phyloP scores from a whole-genome alignment of 306 rosid species.

The Alnus rubra region DNA sequence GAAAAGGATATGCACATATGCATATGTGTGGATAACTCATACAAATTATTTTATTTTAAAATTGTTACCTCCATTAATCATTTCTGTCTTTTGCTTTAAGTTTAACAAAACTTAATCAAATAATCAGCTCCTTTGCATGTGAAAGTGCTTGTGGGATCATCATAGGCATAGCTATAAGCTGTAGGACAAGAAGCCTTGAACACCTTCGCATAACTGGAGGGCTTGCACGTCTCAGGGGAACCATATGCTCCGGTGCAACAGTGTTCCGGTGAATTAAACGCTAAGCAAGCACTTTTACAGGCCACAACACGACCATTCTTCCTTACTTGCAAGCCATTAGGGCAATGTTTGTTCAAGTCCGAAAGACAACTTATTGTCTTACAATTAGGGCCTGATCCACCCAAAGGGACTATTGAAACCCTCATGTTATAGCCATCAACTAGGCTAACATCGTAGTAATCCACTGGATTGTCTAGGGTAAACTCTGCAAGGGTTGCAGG shows the following conservation, averaged over 20 bases:
- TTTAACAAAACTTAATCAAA: conserved; percentile 56
- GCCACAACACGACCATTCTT: conserved; percentile 38
- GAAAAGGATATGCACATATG: too few species aligned
- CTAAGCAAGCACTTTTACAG: conserved; percentile 60
- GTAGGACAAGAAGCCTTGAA: conserved; percentile 62
- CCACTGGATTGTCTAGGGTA: conserved; percentile 54
- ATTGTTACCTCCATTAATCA: too few species aligned
- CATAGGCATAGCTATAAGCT: conserved; percentile 69
- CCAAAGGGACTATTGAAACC: conserved; percentile 41
- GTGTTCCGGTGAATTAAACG: conserved; percentile 16
- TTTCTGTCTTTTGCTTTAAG: neutral
- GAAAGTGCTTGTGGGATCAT: conserved; percentile 61
- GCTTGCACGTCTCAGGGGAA: conserved; percentile 42
- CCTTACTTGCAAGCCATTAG: conserved; percentile 41
- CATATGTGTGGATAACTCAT: too few species aligned
- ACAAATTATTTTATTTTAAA: too few species aligned
- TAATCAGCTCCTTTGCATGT: conserved; percentile 57
- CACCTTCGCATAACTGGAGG: conserved; percentile 45
- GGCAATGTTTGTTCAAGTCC: conserved; percentile 46
- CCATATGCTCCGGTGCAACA: conserved; percentile 32
- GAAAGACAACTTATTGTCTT: conserved; percentile 25
- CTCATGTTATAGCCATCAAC: conserved; percentile 69
- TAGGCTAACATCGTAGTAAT: conserved; percentile 66
- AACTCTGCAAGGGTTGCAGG: conserved; percentile 67
- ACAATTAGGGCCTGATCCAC: conserved; percentile 33